Evolutionary conservation across 2,329 filamentous ascomycete genomes (phyloP).

Genomic region (Phoma sp.): DNA sequence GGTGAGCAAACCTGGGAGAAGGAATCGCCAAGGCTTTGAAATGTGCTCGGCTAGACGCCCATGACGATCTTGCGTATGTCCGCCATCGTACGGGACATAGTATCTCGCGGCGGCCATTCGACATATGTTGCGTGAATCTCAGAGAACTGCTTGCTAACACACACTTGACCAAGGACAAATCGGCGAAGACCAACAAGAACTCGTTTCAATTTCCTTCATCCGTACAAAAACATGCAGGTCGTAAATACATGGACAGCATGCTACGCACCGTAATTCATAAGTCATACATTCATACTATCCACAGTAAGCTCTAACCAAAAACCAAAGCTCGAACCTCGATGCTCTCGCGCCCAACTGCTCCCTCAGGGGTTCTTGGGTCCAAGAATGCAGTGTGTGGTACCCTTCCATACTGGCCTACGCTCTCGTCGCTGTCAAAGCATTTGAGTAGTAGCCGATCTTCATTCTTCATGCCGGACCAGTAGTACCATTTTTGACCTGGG

Average conservation of each 20-base stretch:
- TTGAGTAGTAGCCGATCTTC: constrained; percentile 77
- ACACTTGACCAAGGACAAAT: neutral
- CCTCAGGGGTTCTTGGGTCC: constrained; percentile 73
- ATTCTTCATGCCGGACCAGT: constrained; percentile 78
- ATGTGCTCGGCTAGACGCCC: neutral
- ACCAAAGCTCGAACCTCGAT: constrained; percentile 89
- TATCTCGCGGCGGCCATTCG: neutral
- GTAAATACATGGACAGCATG: neutral
- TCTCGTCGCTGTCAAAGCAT: constrained; percentile 73
- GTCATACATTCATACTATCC: neutral
- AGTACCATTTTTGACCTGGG: constrained; percentile 73
- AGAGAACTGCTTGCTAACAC: neutral
- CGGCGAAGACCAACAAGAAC: too few relatives aligned
- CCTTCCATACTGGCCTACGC: constrained; percentile 37
- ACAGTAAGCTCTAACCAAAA: constrained; percentile 61
- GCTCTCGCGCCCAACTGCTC: constrained; percentile 78
- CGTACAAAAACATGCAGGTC: neutral
- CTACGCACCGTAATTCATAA: neutral
- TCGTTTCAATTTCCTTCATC: too few relatives aligned
- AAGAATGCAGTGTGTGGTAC: constrained; percentile 66
- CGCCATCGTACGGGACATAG: neutral
- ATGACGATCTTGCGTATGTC: constrained; percentile 6
- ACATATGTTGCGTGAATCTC: neutral
- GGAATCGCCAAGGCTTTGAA: constrained; percentile 13
- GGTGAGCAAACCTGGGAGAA: constrained; percentile 3